A percentile compares a stretch with the other conserved stretches of the same genome.
phyloP scores from a whole-genome alignment of 1,284 basidiomycete species.

The Boletus semigastroideus region DNA sequence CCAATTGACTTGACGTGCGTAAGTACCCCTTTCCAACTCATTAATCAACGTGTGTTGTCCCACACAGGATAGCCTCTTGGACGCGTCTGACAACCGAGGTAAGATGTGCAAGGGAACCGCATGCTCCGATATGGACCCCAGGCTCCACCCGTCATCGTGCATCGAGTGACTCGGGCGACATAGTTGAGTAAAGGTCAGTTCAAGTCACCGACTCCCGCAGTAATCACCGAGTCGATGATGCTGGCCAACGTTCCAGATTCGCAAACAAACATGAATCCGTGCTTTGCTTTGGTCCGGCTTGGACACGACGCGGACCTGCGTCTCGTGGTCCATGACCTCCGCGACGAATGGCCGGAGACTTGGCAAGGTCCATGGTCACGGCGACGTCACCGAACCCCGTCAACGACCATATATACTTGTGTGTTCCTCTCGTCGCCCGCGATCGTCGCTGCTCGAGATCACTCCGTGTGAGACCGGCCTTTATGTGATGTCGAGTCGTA shows the following conservation, averaged over 20 bases:
- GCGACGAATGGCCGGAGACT: too few species aligned
- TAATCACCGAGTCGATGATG: slow-evolving; percentile 1
- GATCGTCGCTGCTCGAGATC: neutral
- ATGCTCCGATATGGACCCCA: neutral
- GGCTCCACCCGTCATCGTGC: neutral
- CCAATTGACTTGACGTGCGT: neutral
- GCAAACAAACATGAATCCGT: too few species aligned
- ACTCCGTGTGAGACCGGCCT: too few species aligned
- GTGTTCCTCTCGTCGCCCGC: neutral
- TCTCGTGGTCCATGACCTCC: neutral
- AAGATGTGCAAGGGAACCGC: neutral
- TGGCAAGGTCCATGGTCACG: neutral
- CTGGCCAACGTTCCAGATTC: too few species aligned
- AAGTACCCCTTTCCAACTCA: neutral
- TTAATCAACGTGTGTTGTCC: neutral
- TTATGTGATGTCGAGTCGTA: too few species aligned
- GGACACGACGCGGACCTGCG: neutral
- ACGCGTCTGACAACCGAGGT: neutral
- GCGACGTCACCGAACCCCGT: neutral
- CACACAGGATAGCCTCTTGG: neutral
- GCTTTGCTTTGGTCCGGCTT: neutral
- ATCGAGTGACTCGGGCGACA: neutral
- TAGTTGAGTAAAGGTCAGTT: neutral
- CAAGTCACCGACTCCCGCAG: slow-evolving; percentile 3
- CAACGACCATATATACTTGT: neutral